Percentiles rank a stretch among this genome's conserved stretches.
These are phyloP conservation scores for Emericellopsis terricola DNA, from an alignment of 495 filamentous ascomycete genomes.

Conservation along the genomic window DNA sequence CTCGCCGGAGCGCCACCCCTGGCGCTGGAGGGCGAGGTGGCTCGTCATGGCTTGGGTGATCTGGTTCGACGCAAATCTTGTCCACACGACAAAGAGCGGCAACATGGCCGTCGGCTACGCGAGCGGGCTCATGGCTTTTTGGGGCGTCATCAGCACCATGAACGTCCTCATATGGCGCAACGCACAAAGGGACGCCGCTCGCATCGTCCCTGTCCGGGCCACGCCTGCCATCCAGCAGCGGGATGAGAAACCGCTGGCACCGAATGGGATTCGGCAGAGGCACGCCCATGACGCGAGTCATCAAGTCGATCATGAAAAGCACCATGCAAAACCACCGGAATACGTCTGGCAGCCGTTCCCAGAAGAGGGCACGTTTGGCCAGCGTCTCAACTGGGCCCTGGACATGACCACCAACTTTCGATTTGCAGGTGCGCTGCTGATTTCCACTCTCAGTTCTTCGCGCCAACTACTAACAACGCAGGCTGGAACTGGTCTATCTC, in stretches of 20 bases:
- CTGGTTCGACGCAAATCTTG: slow-evolving; percentile 18
- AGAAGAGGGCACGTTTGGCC: slow-evolving; percentile 23
- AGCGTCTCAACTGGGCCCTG: slow-evolving; percentile 53
- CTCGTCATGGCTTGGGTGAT: slow-evolving; percentile 28
- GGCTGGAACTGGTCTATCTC: slow-evolving; percentile 64
- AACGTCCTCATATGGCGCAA: slow-evolving; percentile 45
- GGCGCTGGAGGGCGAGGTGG: slow-evolving; percentile 31
- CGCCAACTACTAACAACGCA: no score
- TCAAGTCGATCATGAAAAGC: no score
- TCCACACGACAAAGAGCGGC: slow-evolving; percentile 30
- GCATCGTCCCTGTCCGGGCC: slow-evolving; percentile 40
- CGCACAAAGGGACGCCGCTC: slow-evolving; percentile 44
- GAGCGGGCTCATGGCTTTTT: slow-evolving; percentile 45
- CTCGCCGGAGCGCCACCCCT: slow-evolving; percentile 18
- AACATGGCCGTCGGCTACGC: slow-evolving; percentile 46
- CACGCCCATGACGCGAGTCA: slow-evolving; percentile 1
- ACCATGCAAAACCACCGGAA: no score
- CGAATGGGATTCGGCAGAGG: neutral
- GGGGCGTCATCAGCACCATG: slow-evolving; percentile 46
- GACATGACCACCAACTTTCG: slow-evolving; percentile 53
- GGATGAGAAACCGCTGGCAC: slow-evolving; percentile 3
- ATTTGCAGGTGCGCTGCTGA: slow-evolving; percentile 36
- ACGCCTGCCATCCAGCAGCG: slow-evolving; percentile 12
- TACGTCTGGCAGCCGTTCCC: slow-evolving; percentile 61
- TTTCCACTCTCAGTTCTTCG: no score